These are phyloP conservation scores for Fraxinus anomala DNA, from an alignment of 257 asterid genomes.

Conservation along the genomic window DNA sequence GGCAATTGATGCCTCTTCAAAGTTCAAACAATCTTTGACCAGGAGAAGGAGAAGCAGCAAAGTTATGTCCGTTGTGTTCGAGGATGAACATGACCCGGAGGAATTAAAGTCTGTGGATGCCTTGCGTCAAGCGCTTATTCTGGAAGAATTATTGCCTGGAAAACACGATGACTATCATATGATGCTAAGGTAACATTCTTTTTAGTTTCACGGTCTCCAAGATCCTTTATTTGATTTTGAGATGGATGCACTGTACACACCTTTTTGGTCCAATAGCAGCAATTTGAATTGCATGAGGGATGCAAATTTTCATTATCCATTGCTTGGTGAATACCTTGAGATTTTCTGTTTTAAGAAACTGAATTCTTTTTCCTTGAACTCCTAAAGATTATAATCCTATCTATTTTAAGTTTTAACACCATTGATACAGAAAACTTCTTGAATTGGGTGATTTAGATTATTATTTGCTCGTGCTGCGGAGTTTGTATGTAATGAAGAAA, in stretches of 20 bases:
- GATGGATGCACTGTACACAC: not conserved
- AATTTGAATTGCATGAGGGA: not conserved
- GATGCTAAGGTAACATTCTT: slow-evolving; percentile 63
- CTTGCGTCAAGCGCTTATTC: slow-evolving; percentile 86
- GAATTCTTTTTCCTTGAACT: not conserved
- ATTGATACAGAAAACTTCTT: not conserved
- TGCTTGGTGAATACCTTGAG: not conserved
- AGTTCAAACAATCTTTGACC: slow-evolving; percentile 55
- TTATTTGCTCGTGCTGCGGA: not conserved
- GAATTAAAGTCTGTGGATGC: slow-evolving; percentile 82
- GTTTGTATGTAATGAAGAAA: not conserved
- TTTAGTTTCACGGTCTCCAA: not conserved
- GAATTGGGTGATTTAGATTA: not conserved
- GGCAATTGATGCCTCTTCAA: slow-evolving; percentile 54
- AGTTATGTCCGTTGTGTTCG: slow-evolving; percentile 74
- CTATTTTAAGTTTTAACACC: not conserved
- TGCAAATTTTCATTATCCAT: not conserved
- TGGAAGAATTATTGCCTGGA: slow-evolving; percentile 80
- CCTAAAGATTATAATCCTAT: not conserved
- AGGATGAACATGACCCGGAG: slow-evolving; percentile 90
- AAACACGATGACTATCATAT: slow-evolving; percentile 90
- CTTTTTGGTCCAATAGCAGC: not conserved
- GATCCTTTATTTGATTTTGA: not conserved
- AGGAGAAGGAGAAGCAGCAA: slow-evolving; percentile 63
- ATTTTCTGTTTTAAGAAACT: not conserved